Evolutionary conservation across 2,329 filamentous ascomycete genomes (phyloP), one percentile per base, ranked within the genome.

Genomic region (Knufia petricola): DNA sequence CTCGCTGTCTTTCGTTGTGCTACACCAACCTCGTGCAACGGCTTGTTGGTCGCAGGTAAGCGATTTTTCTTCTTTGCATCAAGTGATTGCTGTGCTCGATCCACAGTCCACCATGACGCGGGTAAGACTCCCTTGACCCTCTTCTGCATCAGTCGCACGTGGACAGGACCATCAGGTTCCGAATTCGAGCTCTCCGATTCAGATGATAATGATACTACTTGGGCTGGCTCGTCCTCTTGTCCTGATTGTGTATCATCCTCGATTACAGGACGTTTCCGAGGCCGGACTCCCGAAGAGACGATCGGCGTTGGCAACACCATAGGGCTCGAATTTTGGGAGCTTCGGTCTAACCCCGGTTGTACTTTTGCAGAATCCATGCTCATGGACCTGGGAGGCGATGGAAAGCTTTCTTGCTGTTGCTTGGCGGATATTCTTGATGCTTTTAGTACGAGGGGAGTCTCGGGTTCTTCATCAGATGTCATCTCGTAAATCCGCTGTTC

Each of bases 91-190:
- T 56, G 23, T 47, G 44, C 49, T 47, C 54, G 26, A 48, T 57
- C 52, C 17, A 57, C 44, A 51, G 52, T 51, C 40, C 57, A 49
- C 61, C 56, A 73, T 20, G 71, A 74, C 4, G 71, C 71, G 15
- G 71, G 71, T 20, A 74, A 61, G 20, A 74, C 71, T 21, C 71
- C 71, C 50, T 68, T 67, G 10, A 71, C 72, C 44, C 56, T 65
- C 23, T 68, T 61, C 60, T 44, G 59, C 58, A 19, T 62, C 62
- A 48, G 62, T 66, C 8, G 65, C 63, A 17, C 58, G 19, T 46
- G 42, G 20, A 10, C 21, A n/a, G 26, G 23, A 13, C 30, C 31
- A 4, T 19, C 24, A 9, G 7, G 24, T 31, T 50, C 15, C 15
- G 32, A 36, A 17, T 36, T 12, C 32, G 15, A 36, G 32, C 4